Evolutionary conservation across 768 basidiomycete species (phyloP), one percentile per base, ranked within the genome.

Genomic region (Boletus rufocinnamomeus): DNA sequence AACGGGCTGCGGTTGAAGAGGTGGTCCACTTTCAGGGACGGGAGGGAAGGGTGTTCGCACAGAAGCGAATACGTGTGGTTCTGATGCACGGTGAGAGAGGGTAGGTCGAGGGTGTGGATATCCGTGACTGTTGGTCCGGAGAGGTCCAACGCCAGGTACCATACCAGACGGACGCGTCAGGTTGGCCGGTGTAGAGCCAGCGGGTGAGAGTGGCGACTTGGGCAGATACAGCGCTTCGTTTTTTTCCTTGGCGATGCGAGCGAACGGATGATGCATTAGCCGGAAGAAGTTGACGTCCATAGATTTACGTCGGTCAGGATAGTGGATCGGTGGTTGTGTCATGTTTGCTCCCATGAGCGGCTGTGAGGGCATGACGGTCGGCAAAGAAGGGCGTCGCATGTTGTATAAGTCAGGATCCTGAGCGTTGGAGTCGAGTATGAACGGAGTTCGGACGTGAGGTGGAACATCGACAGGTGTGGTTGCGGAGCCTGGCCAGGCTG

Each of bases 311-410:
- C 60, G 77, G 72, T 67, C 76, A 65, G 58, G 77, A 70, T 66
- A 55, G 66, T 73, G 34, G 63, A 67, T 27, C 57, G 70, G 61
- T 66, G 75, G 58, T 48, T 63, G 80, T 73, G 27, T 73, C 73
- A 67, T 76, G 76, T 65, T 63, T 54, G 65, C 57, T 3, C 56
- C 62, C 14, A 54, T 21, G 50, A 51, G 37, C 50, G 69, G 69
- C 59, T 72, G 64, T 50, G 69, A 71, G 34, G 70, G 64, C 64
- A 73, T 70, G 40, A 68, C 63, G 21, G 72, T 74, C 30, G 85
- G 86, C 34, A 86, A 76, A 4, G 85, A 87, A 19, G 84, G 82
- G 35, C 86, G 81, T 56, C 85, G 71, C 54, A 62, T 61, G 67
- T 60, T 75, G 69, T 74, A 62, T 62, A 74, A 56, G 66, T 75